Conservation (phyloP, 306 rosid species). For the Begonia peltatifolia region DNA sequence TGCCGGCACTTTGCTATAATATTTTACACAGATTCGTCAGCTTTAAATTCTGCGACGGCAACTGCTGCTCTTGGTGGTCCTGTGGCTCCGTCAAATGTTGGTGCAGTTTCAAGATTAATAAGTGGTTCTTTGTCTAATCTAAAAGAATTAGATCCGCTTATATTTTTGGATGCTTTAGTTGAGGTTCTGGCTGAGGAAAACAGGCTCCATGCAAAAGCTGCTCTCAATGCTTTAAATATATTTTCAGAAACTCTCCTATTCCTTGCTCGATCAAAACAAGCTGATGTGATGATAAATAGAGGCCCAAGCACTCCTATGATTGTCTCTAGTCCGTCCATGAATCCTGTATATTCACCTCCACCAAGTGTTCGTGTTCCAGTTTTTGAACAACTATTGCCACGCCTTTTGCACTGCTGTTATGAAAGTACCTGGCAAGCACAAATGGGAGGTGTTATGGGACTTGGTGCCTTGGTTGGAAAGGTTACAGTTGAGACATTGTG, state of each 20-base stretch:
- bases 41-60: slow-evolving; percentile 25
- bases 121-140: slow-evolving; percentile 53
- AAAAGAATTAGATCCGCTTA: slow-evolving; percentile 91
- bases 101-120: slow-evolving; percentile 47
- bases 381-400: slow-evolving; percentile 91
- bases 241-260: slow-evolving; percentile 90
- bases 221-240: slow-evolving; percentile 72
- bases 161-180: slow-evolving; percentile 93
- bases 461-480: slow-evolving; percentile 96
- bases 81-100: slow-evolving; percentile 37
- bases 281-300: slow-evolving; percentile 73
- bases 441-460: slow-evolving; percentile 97
- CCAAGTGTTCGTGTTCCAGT: slow-evolving; percentile 94
- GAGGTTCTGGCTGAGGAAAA: slow-evolving; percentile 93
- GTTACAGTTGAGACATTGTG: slow-evolving; percentile 91
- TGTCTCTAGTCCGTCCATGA: slow-evolving; percentile 95
- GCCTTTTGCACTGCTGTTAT: slow-evolving; percentile 94
- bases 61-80: slow-evolving; percentile 47
- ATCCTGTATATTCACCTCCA: slow-evolving; percentile 95
- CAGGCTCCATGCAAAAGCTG: slow-evolving; percentile 90
- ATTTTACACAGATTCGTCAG: slow-evolving; percentile 65
- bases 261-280: slow-evolving; percentile 88
- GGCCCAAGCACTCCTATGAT: slow-evolving; percentile 98
- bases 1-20: slow-evolving; percentile 96
- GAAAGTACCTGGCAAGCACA: slow-evolving; percentile 97